Base-by-base conservation (phyloP, 2,329 filamentous ascomycete genomes). In the Cryphonectria parasitica region DNA sequence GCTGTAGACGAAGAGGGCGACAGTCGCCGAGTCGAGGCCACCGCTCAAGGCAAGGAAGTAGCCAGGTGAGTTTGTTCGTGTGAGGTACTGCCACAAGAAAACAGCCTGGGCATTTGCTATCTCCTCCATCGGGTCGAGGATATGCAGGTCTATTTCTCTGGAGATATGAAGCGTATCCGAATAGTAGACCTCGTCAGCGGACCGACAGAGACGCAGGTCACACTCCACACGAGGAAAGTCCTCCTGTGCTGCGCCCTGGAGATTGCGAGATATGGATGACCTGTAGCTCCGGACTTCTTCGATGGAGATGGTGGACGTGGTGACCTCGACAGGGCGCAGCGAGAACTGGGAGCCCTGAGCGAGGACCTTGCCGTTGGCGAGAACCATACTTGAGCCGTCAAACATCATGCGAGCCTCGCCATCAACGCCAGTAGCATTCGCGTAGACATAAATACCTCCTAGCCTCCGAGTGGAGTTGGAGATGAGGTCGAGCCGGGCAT, bases 401-500 rank as follows among this genome's bases (percentile, higher is more conserved):
- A 83, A 77, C 91, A 92, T 70, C 75, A 77, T 78, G 25, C 76
- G 76, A 0, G 76, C 76, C 70, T 78, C 76, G 31, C 76, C 75
- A 36, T 77, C 76, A 22, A 76, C 72, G 68, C 79, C 79, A 8
- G 75, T 77, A 3, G 76, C 75, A 43, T 82, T 82, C 6, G 80
- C 75, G 63, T 83, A 82, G 0, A 85, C 78, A 74, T 90, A 90
- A 13, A 90, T 81, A 34, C 88, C 88, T 4, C 88, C 88, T 31
- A 81, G 83, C 75, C 90, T 91, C 10, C 85, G 82, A 0, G 91
- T 93, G 0, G 89, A 89, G 74, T 92, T 87, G 1, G 83, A 82
- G 68, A 94, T 93, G 6, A 94, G 80, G 6, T 88, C 85, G 39
- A 94, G 81, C 1, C 90, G 82, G 0, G 83, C 87, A 70, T 90